phyloP scores from a whole-genome alignment of 768 basidiomycete genomes.

The Rhodotorula kratochvilovae region DNA sequence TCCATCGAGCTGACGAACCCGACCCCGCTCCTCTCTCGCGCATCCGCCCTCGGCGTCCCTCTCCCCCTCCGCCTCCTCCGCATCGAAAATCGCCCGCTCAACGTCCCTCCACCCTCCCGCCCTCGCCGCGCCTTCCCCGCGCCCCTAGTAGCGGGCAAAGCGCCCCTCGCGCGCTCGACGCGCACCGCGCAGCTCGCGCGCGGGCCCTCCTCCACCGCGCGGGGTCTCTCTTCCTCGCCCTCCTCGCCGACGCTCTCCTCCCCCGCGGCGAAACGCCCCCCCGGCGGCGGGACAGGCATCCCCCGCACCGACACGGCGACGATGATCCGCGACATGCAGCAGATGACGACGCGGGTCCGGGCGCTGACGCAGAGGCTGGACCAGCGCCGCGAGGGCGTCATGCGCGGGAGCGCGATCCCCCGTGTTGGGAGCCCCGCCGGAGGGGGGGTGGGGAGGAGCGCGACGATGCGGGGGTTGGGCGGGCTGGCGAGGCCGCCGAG shows the following conservation, averaged over 20 bases:
- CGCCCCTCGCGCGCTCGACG: slow-evolving; percentile 29
- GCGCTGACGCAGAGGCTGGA: slow-evolving; percentile 26
- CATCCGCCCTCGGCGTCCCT: not conserved
- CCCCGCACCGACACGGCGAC: slow-evolving; percentile 13
- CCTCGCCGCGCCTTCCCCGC: not conserved
- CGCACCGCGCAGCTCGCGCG: slow-evolving; percentile 17
- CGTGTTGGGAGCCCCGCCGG: not conserved
- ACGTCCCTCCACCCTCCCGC: not conserved
- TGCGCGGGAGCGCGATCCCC: slow-evolving; percentile 26
- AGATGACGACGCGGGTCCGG: slow-evolving; percentile 28
- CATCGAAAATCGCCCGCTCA: not conserved
- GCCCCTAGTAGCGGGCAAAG: not conserved
- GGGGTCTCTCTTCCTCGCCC: slow-evolving; percentile 8
- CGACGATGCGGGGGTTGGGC: not conserved
- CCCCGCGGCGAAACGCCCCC: not conserved
- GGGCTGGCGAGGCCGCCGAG: not conserved
- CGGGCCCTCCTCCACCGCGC: too few relatives aligned
- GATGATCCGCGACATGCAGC: slow-evolving; percentile 33
- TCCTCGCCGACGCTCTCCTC: slow-evolving; percentile 9
- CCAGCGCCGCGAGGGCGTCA: slow-evolving; percentile 19
- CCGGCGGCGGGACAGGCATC: not conserved
- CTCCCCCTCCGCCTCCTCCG: not conserved
- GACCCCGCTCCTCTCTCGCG: not conserved
- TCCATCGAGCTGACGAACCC: slow-evolving; percentile 18
- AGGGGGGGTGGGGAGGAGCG: not conserved